Evolutionary conservation across 345 rosid species (phyloP), one percentile per base, ranked within the genome.

Genomic region (Fremontodendron californicum): DNA sequence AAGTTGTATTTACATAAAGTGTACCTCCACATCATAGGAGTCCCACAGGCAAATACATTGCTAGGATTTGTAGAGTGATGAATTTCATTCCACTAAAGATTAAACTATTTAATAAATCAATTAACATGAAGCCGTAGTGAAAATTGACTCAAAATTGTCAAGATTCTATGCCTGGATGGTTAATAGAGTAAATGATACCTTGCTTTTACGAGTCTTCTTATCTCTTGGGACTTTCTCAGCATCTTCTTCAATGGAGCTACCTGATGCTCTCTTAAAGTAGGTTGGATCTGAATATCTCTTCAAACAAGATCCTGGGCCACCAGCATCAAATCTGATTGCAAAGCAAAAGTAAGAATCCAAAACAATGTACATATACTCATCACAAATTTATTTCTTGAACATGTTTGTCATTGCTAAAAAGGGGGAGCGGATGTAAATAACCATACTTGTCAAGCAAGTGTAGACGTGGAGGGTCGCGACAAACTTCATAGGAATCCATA

Each of bases 211-310:
- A 75, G 79, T 51, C 85, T 79, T 89, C 83, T 87, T 85, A 57
- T 88, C 90, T 74, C 81, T 87, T 58, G 79, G 90, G 45, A 86
- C 54, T 87, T 91, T 91, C 42, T 83, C 88, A 37, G 78, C 78
- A 81, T 81, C 73, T 61, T 73, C 85, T 75, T 85, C 89, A 63
- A 71, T 86, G 39, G 75, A 70, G 81, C 80, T 78, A 72, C 86
- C 83, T 55, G 92, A 85, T 76, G 82, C 88, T 87, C 90, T 89
- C 84, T 82, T 88, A 78, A 91, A 93, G 76, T 87, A 91, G 65
- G 97, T 89, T 43, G 98, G 98, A 88, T 94, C 97, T 3, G 98
- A 94, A 81, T 94, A 94, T 79, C 95, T 87, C 83, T 84, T 91
- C 76, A 94, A 83, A 90, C 97, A 95, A 80, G 99, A 95, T 61